Base-by-base conservation (phyloP, 768 basidiomycete species). In the Leccinum subgranulosum region DNA sequence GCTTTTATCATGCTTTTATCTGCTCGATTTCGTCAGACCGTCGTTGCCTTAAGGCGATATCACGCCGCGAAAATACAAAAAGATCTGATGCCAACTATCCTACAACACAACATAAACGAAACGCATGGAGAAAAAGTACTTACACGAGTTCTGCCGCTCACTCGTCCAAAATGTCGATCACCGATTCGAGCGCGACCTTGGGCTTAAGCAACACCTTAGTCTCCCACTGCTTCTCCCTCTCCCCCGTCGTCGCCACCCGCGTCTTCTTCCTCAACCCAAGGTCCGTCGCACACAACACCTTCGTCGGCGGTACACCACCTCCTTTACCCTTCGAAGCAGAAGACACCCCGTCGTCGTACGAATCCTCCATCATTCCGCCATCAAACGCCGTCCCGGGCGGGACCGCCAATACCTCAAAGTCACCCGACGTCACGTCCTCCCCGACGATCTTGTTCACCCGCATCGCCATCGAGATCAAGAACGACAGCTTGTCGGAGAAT, bases 381-480 rank as follows among this genome's bases (percentile, higher is more conserved):
- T 74, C 73, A 17, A 68, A 74, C 11, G 57, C 51, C 2, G 69
- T 60, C 12, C 51, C 63, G 3, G 73, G 68, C 9, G 48, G 55
- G 8, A 73, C 54, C 0, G 69, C 63, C 50, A 71, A 54, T 15
- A 73, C 68, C 50, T 74, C 71, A 4, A 73, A 64, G 55, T 72
- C 68, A 1, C 70, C 73, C 0, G 67, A 74, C 1, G 69, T 74
- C 17, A 66, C 62, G 12, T 73, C 71, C 41, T 69, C 68, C 9
- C 67, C 60, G 2, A 73, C 54, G 28, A 73, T 68, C 61, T 71
- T 71, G 55, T 84, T 84, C 56, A 86, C 69, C 8, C 74, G 74
- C 56, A 80, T 72, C 2, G 84, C 81, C 6, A 75, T 66, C 21
- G 75, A 73, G 34, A 80, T 75, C 34, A 85, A 72, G 12, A 72